A percentile compares a stretch with the other conserved stretches of the same genome.
phyloP scores from a whole-genome alignment of 768 basidiomycete genomes.

The Tulasnella sp. region DNA sequence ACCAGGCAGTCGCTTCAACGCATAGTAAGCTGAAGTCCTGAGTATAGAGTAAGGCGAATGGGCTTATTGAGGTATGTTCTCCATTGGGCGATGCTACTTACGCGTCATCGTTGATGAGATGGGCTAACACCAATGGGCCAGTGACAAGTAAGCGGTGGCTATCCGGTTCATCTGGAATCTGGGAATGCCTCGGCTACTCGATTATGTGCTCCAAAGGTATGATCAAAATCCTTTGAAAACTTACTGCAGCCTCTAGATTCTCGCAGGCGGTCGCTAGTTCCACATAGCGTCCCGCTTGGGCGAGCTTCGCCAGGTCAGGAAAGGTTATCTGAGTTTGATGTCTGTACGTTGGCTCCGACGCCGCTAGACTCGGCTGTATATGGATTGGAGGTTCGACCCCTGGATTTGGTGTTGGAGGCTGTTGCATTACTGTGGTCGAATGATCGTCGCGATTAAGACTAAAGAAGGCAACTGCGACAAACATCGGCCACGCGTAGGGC shows the following conservation, averaged over 20 bases:
- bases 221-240: not conserved
- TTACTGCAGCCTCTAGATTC: slow-evolving; percentile 4
- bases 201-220: not conserved
- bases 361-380: not conserved
- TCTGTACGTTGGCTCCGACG: not conserved
- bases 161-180: slow-evolving; percentile 13
- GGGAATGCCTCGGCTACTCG: not conserved
- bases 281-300: not conserved
- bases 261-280: not conserved
- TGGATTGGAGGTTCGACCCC: not conserved
- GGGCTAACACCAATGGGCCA: slow-evolving; percentile 50
- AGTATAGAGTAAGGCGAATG: not conserved
- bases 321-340: not conserved
- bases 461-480: not conserved
- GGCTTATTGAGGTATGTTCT: not conserved
- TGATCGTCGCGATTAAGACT: not conserved
- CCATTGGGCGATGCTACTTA: slow-evolving; percentile 25
- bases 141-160: slow-evolving; percentile 40
- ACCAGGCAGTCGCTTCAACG: slow-evolving; percentile 44
- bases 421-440: not conserved
- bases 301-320: slow-evolving; percentile 1
- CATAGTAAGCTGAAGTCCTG: slow-evolving; percentile 51
- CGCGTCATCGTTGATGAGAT: slow-evolving; percentile 55
- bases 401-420: not conserved
- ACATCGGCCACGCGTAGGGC: not conserved